Percentiles rank a stretch among this genome's conserved stretches.
These are phyloP conservation scores for Saccharomyces paradoxus DNA, from an alignment of 805 yeast genomes.

Conservation along the genomic window DNA sequence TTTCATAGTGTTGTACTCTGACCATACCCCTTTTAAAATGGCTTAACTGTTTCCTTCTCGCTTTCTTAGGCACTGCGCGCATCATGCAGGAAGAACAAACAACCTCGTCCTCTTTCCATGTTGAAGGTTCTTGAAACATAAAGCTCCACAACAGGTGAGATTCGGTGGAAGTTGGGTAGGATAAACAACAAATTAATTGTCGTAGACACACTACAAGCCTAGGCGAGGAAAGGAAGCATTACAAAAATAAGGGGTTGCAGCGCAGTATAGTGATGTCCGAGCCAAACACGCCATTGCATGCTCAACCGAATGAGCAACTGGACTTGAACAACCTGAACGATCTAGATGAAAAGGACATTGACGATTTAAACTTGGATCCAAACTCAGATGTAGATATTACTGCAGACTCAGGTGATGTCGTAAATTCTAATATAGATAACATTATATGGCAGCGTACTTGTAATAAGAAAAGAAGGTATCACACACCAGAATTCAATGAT, in stretches of 20 bases:
- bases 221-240: not conserved
- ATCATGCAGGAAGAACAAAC: not conserved
- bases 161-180: not conserved
- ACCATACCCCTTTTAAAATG: not conserved
- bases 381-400: slow-evolving; percentile 8
- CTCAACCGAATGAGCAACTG: slow-evolving; percentile 21
- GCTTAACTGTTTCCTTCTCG: not conserved
- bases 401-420: not conserved
- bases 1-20: not conserved
- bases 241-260: not conserved
- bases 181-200: not conserved
- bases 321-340: slow-evolving; percentile 19
- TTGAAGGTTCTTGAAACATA: not conserved
- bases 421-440: not conserved
- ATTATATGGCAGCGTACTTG: not conserved
- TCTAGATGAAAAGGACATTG: slow-evolving; percentile 22
- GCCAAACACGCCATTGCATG: slow-evolving; percentile 28
- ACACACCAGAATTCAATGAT: slow-evolving; percentile 4
- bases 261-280: slow-evolving; percentile 12
- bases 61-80: not conserved
- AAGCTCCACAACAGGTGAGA: not conserved
- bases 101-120: not conserved
- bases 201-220: not conserved
- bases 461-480: not conserved
- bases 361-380: slow-evolving; percentile 23